These are phyloP conservation scores for Viola odorata DNA, from an alignment of 345 rosid species.

Conservation along the genomic window DNA sequence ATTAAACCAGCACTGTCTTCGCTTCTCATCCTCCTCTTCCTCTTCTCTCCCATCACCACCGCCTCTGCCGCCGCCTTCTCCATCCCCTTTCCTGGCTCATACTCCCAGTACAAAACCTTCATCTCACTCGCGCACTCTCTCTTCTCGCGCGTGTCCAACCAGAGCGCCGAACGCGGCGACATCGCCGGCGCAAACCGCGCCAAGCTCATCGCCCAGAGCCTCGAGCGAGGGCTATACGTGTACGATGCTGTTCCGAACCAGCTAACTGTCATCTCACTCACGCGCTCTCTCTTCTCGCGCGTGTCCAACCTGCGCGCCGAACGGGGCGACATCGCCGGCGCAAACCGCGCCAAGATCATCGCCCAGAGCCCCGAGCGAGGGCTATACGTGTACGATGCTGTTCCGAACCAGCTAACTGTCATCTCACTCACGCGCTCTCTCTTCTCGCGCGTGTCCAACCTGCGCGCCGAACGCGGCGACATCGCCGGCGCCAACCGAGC, in stretches of 20 bases:
- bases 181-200: conserved; percentile 49
- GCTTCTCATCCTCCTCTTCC: neutral
- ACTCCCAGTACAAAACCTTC: conserved; percentile 37
- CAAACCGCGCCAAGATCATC: conserved; percentile 44
- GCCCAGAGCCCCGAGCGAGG: conserved; percentile 50
- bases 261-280: conserved; percentile 45
- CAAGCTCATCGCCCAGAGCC: conserved; percentile 40
- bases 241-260: no score
- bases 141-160: conserved; percentile 61
- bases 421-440: conserved; percentile 66
- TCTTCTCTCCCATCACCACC: conserved; percentile 22
- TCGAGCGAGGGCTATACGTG: conserved; percentile 44
- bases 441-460: conserved; percentile 62
- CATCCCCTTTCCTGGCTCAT: conserved; percentile 20
- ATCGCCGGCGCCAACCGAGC: conserved; percentile 49
- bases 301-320: conserved; percentile 65
- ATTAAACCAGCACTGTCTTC: conserved; percentile 15
- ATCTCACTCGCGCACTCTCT: conserved; percentile 67
- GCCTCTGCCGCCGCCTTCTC: conserved; percentile 28
- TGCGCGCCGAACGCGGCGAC: conserved; percentile 71
- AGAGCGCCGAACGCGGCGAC: conserved; percentile 70
- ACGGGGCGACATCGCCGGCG: conserved; percentile 60
- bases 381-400: conserved; percentile 42
- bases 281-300: conserved; percentile 64
- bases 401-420: no score